Evolutionary conservation across 129 eudicot genomes (phyloP).

Genomic region (Centrapalus pauciflorus): DNA sequence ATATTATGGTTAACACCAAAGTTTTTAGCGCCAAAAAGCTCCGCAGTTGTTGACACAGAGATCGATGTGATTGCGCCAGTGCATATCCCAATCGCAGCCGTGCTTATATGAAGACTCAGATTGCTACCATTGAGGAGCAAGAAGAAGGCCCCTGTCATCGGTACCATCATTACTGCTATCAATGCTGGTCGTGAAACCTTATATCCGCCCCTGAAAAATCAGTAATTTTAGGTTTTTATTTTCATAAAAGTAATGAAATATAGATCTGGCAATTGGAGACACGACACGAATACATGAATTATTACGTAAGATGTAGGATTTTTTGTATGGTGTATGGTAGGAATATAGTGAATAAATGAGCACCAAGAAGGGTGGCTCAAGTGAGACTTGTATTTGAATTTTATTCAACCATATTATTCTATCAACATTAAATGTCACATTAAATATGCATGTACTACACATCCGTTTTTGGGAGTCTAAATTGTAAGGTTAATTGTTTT

Average conservation of each 20-base stretch:
- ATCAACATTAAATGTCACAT: slow-evolving; percentile 20
- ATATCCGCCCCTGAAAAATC: slow-evolving; percentile 32
- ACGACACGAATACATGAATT: no score
- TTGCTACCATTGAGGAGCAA: slow-evolving; percentile 37
- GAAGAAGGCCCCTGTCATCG: slow-evolving; percentile 69
- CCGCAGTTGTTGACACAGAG: slow-evolving; percentile 64
- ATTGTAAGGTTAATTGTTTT: slow-evolving; percentile 23
- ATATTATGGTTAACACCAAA: slow-evolving; percentile 83
- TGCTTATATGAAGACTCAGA: slow-evolving; percentile 49
- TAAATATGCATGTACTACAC: slow-evolving; percentile 18
- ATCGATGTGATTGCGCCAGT: slow-evolving; percentile 82
- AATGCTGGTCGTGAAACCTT: slow-evolving; percentile 56
- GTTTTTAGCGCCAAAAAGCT: slow-evolving; percentile 68
- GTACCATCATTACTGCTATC: slow-evolving; percentile 61
- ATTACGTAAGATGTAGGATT: not conserved
- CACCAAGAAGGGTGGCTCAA: slow-evolving; percentile 13
- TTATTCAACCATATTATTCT: slow-evolving; percentile 27
- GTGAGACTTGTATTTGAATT: slow-evolving; percentile 13
- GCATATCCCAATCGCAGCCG: slow-evolving; percentile 62
- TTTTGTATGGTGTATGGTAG: not conserved
- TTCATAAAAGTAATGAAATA: not conserved
- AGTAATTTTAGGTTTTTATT: not conserved
- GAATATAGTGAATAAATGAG: slow-evolving; percentile 15
- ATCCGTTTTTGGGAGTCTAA: slow-evolving; percentile 26
- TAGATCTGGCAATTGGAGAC: no score